Percentiles rank a stretch among this genome's conserved stretches.
Evolutionary conservation across 73 alveolate species (phyloP).

Genomic region (Loxodes magnus): DNA sequence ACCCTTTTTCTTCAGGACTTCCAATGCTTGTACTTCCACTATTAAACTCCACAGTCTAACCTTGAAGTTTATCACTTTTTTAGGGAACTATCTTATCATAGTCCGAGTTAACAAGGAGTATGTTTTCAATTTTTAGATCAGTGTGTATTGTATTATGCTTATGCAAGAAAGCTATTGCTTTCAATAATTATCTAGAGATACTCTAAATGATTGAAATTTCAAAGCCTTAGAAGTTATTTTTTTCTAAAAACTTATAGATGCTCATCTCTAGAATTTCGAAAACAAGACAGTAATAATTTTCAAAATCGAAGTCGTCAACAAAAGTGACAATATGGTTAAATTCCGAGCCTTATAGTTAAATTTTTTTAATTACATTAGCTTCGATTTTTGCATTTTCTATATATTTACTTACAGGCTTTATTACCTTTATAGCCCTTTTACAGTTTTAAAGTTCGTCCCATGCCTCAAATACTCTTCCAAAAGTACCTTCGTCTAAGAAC

Average conservation of each 20-base stretch:
- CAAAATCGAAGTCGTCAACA: not conserved
- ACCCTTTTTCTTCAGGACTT: slow-evolving; percentile 4
- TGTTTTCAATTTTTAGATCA: slow-evolving; percentile 80
- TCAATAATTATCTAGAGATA: slow-evolving; percentile 50
- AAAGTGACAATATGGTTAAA: too few relatives aligned
- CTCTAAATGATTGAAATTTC: slow-evolving; percentile 37
- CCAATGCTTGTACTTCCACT: not conserved
- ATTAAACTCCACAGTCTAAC: not conserved
- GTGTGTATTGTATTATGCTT: slow-evolving; percentile 55
- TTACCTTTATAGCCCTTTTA: too few relatives aligned
- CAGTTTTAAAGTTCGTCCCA: too few relatives aligned
- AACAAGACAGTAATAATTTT: slow-evolving; percentile 31
- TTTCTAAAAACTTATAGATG: slow-evolving; percentile 58
- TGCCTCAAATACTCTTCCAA: too few relatives aligned
- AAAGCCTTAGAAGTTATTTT: slow-evolving; percentile 65
- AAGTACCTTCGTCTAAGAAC: too few relatives aligned
- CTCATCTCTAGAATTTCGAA: slow-evolving; percentile 69
- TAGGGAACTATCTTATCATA: slow-evolving; percentile 3
- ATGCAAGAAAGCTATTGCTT: slow-evolving; percentile 54
- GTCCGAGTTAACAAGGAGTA: slow-evolving; percentile 36
- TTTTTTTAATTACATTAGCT: too few relatives aligned
- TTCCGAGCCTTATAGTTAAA: too few relatives aligned
- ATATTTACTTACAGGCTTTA: too few relatives aligned
- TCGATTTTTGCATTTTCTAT: too few relatives aligned
- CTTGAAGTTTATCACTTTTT: not conserved